Conservation (phyloP, 306 rosid genomes). For the Quercus cerris region DNA sequence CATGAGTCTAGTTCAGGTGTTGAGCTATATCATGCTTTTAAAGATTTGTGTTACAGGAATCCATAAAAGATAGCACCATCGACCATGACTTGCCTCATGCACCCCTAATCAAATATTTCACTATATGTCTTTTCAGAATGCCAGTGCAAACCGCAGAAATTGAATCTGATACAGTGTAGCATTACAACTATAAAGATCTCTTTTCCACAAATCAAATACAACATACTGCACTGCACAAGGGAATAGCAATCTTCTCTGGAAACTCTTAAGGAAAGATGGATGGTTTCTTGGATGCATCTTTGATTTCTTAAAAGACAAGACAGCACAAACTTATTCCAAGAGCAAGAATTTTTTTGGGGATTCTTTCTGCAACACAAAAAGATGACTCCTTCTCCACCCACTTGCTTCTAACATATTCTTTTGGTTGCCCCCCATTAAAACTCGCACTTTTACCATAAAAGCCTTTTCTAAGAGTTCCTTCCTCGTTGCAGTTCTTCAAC, state of each 20-base stretch:
- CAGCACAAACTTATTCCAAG: conserved; percentile 44
- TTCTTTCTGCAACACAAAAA: conserved; percentile 49
- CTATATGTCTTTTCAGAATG: neutral
- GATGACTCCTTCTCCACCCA: conserved; percentile 26
- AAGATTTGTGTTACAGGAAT: no score
- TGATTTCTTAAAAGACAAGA: conserved; percentile 34
- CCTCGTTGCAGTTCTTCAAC: neutral
- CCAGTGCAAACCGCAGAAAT: neutral
- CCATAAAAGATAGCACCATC: neutral
- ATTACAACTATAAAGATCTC: neutral
- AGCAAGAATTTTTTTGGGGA: conserved; percentile 37
- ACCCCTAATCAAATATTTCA: neutral
- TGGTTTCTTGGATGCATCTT: conserved; percentile 18
- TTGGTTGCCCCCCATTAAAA: conserved; percentile 25
- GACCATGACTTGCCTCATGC: neutral
- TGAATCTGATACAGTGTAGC: neutral
- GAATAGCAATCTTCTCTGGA: neutral
- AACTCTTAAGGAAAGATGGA: neutral
- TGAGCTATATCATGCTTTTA: no score
- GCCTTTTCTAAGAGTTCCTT: conserved; percentile 16
- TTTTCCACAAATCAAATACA: neutral
- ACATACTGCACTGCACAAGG: neutral
- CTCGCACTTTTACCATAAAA: conserved; percentile 2
- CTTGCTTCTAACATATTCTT: conserved; percentile 44
- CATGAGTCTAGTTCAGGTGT: no score